These are phyloP conservation scores for Lepidium didymum DNA, from an alignment of 345 rosid genomes.

Conservation along the genomic window DNA sequence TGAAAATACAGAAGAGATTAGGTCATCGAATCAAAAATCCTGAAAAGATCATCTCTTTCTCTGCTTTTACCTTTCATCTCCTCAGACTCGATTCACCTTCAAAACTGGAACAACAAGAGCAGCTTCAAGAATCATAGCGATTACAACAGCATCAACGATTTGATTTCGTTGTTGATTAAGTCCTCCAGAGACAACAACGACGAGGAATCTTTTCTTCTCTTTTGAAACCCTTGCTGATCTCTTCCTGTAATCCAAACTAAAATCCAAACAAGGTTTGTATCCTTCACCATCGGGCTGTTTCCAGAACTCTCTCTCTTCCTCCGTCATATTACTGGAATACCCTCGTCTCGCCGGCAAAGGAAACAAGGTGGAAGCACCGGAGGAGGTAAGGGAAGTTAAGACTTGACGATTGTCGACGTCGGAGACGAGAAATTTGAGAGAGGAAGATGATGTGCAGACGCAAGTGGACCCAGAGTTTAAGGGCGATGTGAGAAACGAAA, in stretches of 20 bases:
- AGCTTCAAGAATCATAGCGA: slow-evolving; percentile 68
- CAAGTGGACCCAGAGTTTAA: slow-evolving; percentile 15
- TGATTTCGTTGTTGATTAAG: slow-evolving; percentile 68
- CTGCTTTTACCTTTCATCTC: slow-evolving; percentile 53
- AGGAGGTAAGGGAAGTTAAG: slow-evolving; percentile 38
- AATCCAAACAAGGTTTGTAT: slow-evolving; percentile 65
- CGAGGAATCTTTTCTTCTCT: slow-evolving; percentile 57
- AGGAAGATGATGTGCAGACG: slow-evolving; percentile 40
- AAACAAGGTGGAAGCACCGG: slow-evolving; percentile 20
- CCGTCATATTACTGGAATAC: slow-evolving; percentile 32
- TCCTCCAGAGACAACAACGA: slow-evolving; percentile 68
- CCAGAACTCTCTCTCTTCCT: slow-evolving; percentile 65
- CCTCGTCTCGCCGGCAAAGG: slow-evolving; percentile 45
- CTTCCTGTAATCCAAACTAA: slow-evolving; percentile 43
- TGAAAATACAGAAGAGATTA: slow-evolving; percentile 20
- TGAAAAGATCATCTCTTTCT: background rate
- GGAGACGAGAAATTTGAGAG: slow-evolving; percentile 22
- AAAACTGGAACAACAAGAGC: slow-evolving; percentile 64
- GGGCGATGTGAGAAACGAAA: slow-evolving; percentile 32
- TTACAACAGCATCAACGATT: slow-evolving; percentile 68
- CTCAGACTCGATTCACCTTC: slow-evolving; percentile 67
- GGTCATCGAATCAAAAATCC: background rate
- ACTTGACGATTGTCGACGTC: slow-evolving; percentile 25
- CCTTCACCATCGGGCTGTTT: slow-evolving; percentile 55
- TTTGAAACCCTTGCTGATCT: slow-evolving; percentile 37